Conservation (phyloP, 352 stramenopile genomes). For the Phytophthora sp. region DNA sequence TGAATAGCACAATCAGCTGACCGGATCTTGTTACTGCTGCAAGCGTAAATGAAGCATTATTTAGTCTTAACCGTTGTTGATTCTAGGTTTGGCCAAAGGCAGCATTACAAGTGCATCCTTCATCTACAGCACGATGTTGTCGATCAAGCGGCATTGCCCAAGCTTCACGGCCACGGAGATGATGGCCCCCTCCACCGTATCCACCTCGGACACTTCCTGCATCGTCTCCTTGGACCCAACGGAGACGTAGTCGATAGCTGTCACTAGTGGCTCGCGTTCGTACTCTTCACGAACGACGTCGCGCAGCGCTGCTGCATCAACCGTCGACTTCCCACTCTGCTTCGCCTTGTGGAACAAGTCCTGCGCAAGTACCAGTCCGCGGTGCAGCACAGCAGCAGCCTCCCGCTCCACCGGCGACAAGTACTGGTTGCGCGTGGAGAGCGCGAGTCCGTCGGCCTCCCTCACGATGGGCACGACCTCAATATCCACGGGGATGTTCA, state of each 20-base stretch:
- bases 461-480: constrained; percentile 92
- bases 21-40: background rate
- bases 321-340: constrained; percentile 21
- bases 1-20: constrained; percentile 4
- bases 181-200: constrained; percentile 74
- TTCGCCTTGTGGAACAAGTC: constrained; percentile 47
- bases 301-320: constrained; percentile 46
- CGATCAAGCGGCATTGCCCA: constrained; percentile 96
- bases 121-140: constrained; percentile 93
- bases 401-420: constrained; percentile 89
- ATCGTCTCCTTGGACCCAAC: constrained; percentile 95
- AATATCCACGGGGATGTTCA: constrained; percentile 96
- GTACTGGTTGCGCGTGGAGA: constrained; percentile 99
- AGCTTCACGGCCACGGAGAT: constrained; percentile 96
- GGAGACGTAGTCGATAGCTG: constrained; percentile 96
- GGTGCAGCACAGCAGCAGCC: constrained; percentile 90
- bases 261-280: constrained; percentile 89
- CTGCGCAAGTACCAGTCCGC: constrained; percentile 64
- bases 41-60: constrained; percentile 29
- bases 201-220: constrained; percentile 88
- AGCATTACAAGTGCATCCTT: background rate
- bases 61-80: constrained; percentile 10
- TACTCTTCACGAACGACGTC: constrained; percentile 62
- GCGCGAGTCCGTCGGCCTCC: constrained; percentile 96
- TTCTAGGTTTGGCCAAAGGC: constrained; percentile 2